Percentiles rank a stretch among this genome's conserved stretches.
Conservation (phyloP, 148 eudicot genomes). For the Silene uniflora region DNA sequence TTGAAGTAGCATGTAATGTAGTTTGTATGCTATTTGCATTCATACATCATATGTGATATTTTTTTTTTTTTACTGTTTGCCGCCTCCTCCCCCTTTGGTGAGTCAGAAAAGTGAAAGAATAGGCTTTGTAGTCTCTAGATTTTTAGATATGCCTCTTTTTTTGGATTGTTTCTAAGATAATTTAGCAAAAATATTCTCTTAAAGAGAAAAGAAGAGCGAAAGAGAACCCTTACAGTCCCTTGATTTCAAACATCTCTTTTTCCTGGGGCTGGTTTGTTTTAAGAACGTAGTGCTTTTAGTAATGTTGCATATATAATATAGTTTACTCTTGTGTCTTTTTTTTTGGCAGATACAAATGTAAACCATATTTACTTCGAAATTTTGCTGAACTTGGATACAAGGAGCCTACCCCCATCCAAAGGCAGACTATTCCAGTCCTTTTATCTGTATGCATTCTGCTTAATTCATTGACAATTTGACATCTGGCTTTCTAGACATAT, state of each 20-base stretch:
- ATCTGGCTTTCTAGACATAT: slow-evolving; percentile 17
- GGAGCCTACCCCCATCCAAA: slow-evolving; percentile 95
- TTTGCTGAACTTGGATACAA: slow-evolving; percentile 70
- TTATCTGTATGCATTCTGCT: slow-evolving; percentile 76
- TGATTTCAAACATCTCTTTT: not conserved
- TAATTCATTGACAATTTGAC: slow-evolving; percentile 15
- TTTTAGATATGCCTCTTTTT: not conserved
- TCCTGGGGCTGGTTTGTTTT: not conserved
- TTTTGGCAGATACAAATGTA: slow-evolving; percentile 62
- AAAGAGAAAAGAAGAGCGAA: not conserved
- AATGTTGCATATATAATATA: not conserved
- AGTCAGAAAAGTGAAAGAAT: not conserved
- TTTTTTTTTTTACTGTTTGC: not conserved
- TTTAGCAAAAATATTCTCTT: not conserved
- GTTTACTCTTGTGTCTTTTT: not conserved
- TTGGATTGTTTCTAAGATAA: not conserved
- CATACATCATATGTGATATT: not conserved
- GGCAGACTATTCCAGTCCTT: slow-evolving; percentile 97
- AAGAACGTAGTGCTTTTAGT: not conserved
- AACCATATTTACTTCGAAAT: slow-evolving; percentile 60
- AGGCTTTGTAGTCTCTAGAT: not conserved
- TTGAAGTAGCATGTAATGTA: not conserved
- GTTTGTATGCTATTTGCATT: not conserved
- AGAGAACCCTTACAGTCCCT: not conserved
- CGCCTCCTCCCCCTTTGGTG: too few species aligned